Evolutionary conservation across 192 early-diverging fungal genomes (phyloP), one percentile per base, ranked within the genome.

Genomic region (Rhizoclosmatium globosum): DNA sequence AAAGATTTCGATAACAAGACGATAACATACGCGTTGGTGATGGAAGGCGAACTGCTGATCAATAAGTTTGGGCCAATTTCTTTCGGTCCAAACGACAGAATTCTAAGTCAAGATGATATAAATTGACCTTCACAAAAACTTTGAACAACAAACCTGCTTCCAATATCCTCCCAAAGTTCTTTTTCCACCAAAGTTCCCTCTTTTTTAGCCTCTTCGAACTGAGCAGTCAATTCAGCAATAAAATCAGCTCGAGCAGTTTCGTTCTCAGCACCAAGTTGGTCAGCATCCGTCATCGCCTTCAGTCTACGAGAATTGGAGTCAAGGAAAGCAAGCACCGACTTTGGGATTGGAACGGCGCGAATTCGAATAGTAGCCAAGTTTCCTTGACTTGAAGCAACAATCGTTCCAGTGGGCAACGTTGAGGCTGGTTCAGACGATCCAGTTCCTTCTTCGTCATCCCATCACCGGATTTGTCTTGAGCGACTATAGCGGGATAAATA

Each of bases 21-120:
- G 31, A 31, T 31, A 58, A 72, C 71, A 42, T 3, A 72, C 48
- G 71, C n/a, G 43, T 17, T 58, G 1, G 53, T 2, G 13, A 69
- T 68, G 67, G 70, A 88, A 72, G 82, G 6, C 2, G 57, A 42
- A 15, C 86, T 90, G 15, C 80, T 64, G 21, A 94, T 81, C 41
- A 96, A 84, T 53, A 96, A 38, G 69, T 96, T 96, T 6, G 94
- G 90, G 9, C 95, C 95, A 41, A 91, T 83, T 4, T 92, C 89
- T 72, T 92, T 92, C 13, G 95, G 94, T 58, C 95, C 95, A 84
- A 95, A 94, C 0, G 93, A 87, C 92, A 94, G 91, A 19, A 96
- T 87, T n/a, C 89, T 89, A 23, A 31, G 31, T 31, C 31, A 31
- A 31, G 31, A 31, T 19, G 44, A 4, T n/a, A 19, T 13, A 79